Percentiles rank a stretch among this genome's conserved stretches.
These are phyloP conservation scores for Colletotrichum sp. DNA, from an alignment of 2,329 filamentous ascomycete genomes.

Conservation along the genomic window DNA sequence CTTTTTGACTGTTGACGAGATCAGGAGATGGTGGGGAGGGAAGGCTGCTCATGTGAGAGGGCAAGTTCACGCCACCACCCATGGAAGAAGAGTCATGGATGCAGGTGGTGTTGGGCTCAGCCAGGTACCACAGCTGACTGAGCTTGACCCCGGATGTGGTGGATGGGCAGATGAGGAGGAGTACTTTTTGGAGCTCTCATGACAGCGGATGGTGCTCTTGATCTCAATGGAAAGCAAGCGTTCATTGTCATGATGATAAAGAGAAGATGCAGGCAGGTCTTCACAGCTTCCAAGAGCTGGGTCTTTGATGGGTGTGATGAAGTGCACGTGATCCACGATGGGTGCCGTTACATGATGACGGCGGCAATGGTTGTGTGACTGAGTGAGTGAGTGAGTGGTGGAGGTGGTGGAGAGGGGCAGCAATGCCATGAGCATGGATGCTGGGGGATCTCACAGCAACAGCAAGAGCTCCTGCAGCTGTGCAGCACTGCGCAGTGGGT, in stretches of 20 bases:
- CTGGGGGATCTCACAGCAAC: background rate
- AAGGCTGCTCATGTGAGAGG: slow-evolving; percentile 1
- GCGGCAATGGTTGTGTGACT: background rate
- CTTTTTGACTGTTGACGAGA: background rate
- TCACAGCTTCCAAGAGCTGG: background rate
- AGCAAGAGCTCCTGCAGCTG: background rate
- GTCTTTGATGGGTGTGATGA: background rate
- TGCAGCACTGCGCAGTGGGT: background rate
- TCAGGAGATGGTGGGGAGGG: background rate
- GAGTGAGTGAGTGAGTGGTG: background rate
- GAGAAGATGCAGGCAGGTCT: background rate
- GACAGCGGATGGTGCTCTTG: background rate
- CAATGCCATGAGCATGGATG: background rate
- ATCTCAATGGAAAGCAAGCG: background rate
- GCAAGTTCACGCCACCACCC: slow-evolving; percentile 1
- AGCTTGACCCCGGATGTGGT: background rate
- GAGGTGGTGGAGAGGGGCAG: background rate
- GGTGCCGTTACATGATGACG: background rate
- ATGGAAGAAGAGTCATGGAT: background rate
- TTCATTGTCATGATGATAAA: background rate
- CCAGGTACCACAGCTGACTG: background rate
- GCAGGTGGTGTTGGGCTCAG: background rate
- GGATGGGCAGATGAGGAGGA: background rate
- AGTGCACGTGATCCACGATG: background rate
- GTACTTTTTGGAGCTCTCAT: background rate